These are phyloP conservation scores for Ascochyta clinopodiicola DNA, from an alignment of 2,329 filamentous ascomycete species.

Conservation along the genomic window DNA sequence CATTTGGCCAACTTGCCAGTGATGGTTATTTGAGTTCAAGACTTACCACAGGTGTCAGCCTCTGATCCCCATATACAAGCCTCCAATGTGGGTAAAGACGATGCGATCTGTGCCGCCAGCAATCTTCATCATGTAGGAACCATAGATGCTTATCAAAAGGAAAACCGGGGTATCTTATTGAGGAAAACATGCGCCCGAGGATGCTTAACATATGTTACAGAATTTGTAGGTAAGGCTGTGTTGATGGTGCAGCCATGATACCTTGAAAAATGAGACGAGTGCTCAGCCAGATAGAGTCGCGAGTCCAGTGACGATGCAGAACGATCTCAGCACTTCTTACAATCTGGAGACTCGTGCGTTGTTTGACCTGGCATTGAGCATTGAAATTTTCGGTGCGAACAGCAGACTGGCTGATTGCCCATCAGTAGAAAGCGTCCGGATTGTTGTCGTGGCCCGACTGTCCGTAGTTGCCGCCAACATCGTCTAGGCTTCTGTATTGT, in stretches of 20 bases:
- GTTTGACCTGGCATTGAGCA: not conserved
- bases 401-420: not conserved
- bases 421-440: constrained; percentile 44
- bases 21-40: not conserved
- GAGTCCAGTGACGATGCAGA: not conserved
- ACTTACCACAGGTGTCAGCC: not conserved
- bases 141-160: not conserved
- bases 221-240: not conserved
- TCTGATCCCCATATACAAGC: not conserved
- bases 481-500: constrained; percentile 54
- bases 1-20: too few relatives aligned
- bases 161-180: constrained; percentile 14
- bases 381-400: not conserved
- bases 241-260: not conserved
- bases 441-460: constrained; percentile 41
- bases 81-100: not conserved
- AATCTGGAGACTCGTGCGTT: not conserved
- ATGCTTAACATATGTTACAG: constrained; percentile 1
- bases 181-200: constrained; percentile 1
- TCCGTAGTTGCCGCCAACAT: constrained; percentile 44
- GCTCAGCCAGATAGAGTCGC: not conserved
- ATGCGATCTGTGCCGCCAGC: not conserved
- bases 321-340: not conserved
- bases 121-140: not conserved
- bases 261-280: not conserved